These are phyloP conservation scores for Epichloe scottii DNA, from an alignment of 2,329 filamentous ascomycete species.

Conservation along the genomic window DNA sequence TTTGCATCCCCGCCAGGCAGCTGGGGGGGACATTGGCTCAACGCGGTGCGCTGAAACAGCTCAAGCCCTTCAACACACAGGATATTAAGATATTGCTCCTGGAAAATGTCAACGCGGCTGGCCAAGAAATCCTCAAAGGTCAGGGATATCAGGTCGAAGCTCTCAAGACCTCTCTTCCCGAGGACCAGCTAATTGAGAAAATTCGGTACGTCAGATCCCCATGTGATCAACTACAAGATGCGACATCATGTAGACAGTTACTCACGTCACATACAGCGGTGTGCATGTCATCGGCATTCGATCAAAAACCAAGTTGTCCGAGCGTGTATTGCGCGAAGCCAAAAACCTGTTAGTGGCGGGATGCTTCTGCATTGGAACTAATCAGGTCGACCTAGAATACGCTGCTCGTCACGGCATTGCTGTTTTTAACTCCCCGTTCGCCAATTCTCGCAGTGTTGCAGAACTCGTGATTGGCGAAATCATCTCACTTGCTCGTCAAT, in stretches of 20 bases:
- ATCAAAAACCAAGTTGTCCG: slow-evolving; percentile 90
- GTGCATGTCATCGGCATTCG: slow-evolving; percentile 97
- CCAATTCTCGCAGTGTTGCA: slow-evolving; percentile 92
- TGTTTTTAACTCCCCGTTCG: slow-evolving; percentile 98
- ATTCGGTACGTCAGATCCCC: slow-evolving; percentile 55
- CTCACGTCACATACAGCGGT: slow-evolving; percentile 41
- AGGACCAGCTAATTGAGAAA: slow-evolving; percentile 92
- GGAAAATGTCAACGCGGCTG: slow-evolving; percentile 91
- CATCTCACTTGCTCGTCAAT: slow-evolving; percentile 79
- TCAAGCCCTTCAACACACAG: slow-evolving; percentile 91
- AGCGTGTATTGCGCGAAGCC: slow-evolving; percentile 72
- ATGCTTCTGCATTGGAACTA: slow-evolving; percentile 98
- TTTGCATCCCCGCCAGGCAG: slow-evolving; percentile 64
- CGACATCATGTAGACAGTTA: neutral
- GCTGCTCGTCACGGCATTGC: slow-evolving; percentile 79
- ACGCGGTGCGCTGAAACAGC: slow-evolving; percentile 47
- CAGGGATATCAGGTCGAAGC: slow-evolving; percentile 96
- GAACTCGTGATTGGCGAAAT: slow-evolving; percentile 93
- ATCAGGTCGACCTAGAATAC: slow-evolving; percentile 79
- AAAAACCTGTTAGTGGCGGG: slow-evolving; percentile 93
- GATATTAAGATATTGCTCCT: slow-evolving; percentile 94
- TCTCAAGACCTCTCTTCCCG: slow-evolving; percentile 76
- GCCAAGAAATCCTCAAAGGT: slow-evolving; percentile 63
- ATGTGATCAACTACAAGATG: neutral
- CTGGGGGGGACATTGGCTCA: slow-evolving; percentile 34